Evolutionary conservation across 352 stramenopile genomes (phyloP).

Genomic region (Globisporangium splendens): DNA sequence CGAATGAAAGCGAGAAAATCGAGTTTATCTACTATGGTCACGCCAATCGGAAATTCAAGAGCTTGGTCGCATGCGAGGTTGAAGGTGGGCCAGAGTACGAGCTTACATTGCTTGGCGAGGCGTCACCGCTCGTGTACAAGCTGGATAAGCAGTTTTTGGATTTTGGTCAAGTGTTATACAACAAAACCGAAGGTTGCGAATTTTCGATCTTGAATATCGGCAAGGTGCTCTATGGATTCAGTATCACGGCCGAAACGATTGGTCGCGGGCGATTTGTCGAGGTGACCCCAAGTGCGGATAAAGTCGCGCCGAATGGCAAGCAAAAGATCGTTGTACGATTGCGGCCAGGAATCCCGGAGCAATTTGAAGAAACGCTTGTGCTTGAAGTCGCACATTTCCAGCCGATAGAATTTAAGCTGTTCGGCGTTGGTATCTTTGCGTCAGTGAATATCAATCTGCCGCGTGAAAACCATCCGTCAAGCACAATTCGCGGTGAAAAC

Average conservation of each 20-base stretch:
- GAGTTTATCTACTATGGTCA: slow-evolving; percentile 95
- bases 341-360: slow-evolving; percentile 82
- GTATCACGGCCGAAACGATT: slow-evolving; percentile 40
- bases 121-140: slow-evolving; percentile 89
- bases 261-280: slow-evolving; percentile 55
- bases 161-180: slow-evolving; percentile 93
- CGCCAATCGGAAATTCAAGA: slow-evolving; percentile 89
- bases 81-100: slow-evolving; percentile 93
- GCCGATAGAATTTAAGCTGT: slow-evolving; percentile 88
- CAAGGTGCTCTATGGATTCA: slow-evolving; percentile 90
- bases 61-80: slow-evolving; percentile 88
- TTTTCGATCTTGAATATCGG: slow-evolving; percentile 91
- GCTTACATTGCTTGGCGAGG: slow-evolving; percentile 85
- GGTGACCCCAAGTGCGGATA: slow-evolving; percentile 75
- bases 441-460: slow-evolving; percentile 88
- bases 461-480: slow-evolving; percentile 62
- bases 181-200: slow-evolving; percentile 90
- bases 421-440: slow-evolving; percentile 88
- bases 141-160: slow-evolving; percentile 90
- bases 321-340: slow-evolving; percentile 86
- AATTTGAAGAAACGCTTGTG: slow-evolving; percentile 85
- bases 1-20: slow-evolving; percentile 88
- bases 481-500: slow-evolving; percentile 42
- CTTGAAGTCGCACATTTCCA: slow-evolving; percentile 95
- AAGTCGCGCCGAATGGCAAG: slow-evolving; percentile 88